phyloP scores from a whole-genome alignment of 345 rosid genomes.

The Rhodomyrtus tomentosa region DNA sequence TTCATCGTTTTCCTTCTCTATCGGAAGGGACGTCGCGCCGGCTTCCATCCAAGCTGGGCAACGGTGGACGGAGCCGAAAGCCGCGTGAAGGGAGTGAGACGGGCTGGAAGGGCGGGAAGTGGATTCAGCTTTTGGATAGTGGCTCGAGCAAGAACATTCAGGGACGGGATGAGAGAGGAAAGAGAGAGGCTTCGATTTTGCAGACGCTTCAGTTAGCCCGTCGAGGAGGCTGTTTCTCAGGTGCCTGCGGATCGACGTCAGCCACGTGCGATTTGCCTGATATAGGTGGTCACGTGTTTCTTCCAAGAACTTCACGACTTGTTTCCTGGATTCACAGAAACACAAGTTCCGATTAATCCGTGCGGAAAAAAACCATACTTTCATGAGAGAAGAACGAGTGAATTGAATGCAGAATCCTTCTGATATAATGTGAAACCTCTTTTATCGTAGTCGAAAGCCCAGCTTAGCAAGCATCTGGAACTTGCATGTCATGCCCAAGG shows the following conservation, averaged over 20 bases:
- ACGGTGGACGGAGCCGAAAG: slow-evolving; percentile 41
- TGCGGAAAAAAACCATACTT: neutral
- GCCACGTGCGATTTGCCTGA: slow-evolving; percentile 80
- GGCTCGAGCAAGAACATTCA: slow-evolving; percentile 68
- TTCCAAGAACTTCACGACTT: slow-evolving; percentile 52
- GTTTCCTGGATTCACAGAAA: slow-evolving; percentile 33
- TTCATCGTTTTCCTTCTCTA: slow-evolving; percentile 66
- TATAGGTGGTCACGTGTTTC: slow-evolving; percentile 54
- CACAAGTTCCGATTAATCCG: neutral
- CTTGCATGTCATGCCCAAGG: neutral
- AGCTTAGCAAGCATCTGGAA: neutral
- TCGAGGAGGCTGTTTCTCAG: slow-evolving; percentile 56
- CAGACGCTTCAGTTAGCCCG: slow-evolving; percentile 48
- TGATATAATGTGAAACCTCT: neutral
- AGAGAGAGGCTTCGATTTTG: slow-evolving; percentile 38
- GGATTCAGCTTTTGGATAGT: slow-evolving; percentile 2
- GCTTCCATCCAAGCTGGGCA: slow-evolving; percentile 82
- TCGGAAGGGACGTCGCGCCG: slow-evolving; percentile 15
- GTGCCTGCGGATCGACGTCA: slow-evolving; percentile 57
- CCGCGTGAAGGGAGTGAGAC: slow-evolving; percentile 18
- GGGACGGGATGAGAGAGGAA: slow-evolving; percentile 83
- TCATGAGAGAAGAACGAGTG: neutral
- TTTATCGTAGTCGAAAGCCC: neutral
- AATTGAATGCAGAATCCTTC: neutral
- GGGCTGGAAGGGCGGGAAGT: slow-evolving; percentile 17